Evolutionary conservation across 129 eudicot genomes (phyloP).

Genomic region (Centaurea solstitialis): DNA sequence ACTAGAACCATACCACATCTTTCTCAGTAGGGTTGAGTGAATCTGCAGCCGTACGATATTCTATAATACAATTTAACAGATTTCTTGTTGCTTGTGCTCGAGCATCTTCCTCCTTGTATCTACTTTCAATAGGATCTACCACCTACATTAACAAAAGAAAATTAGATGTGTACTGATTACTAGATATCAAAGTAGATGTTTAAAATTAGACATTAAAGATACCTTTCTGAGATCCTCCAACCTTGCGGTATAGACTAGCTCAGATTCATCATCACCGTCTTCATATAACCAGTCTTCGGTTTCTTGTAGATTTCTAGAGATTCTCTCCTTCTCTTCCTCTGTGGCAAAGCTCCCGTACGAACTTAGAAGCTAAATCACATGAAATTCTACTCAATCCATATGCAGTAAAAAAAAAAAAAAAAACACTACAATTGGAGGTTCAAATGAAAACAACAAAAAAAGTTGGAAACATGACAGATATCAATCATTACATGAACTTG

Average conservation of each 20-base stretch:
- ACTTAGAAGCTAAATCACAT: conserved; percentile 61
- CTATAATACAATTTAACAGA: conserved; percentile 48
- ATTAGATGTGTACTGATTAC: background rate
- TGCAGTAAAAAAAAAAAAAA: conserved; percentile 8
- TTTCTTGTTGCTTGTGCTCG: conserved; percentile 62
- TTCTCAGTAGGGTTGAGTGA: conserved; percentile 55
- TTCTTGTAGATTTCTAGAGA: conserved; percentile 66
- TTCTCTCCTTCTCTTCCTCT: conserved; percentile 73
- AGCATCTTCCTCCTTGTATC: conserved; percentile 89
- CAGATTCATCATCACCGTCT: conserved; percentile 96
- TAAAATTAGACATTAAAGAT: background rate
- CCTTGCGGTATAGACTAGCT: conserved; percentile 62
- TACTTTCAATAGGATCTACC: conserved; percentile 79
- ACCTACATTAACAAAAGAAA: conserved; percentile 40
- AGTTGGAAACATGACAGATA: background rate
- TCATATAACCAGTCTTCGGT: conserved; percentile 98
- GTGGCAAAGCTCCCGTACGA: conserved; percentile 73
- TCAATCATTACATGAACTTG: background rate
- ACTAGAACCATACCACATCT: conserved; percentile 67
- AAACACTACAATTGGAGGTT: background rate
- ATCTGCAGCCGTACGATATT: conserved; percentile 53
- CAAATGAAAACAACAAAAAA: background rate
- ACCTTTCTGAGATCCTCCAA: conserved; percentile 82
- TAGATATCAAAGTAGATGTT: background rate
- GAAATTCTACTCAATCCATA: background rate